Evolutionary conservation across 2,329 filamentous ascomycete genomes (phyloP).

Genomic region (Hypoxylon sp.): DNA sequence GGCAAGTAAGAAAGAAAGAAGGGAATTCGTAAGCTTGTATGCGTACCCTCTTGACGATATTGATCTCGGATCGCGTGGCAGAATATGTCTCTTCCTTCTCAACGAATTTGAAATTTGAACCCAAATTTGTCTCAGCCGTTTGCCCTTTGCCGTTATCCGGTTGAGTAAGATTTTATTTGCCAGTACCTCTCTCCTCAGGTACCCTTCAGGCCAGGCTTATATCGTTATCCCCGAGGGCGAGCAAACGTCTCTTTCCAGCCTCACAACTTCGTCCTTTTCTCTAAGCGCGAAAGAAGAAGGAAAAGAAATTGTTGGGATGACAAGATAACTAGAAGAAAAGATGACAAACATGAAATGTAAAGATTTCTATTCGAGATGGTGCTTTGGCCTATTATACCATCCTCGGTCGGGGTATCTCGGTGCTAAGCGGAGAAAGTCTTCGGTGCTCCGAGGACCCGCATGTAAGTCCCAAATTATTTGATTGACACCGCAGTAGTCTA

Average conservation of each 20-base stretch:
- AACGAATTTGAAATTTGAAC: slow-evolving; percentile 4
- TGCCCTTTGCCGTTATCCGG: background rate
- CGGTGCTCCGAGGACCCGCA: slow-evolving; percentile 36
- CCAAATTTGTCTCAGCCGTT: slow-evolving; percentile 2
- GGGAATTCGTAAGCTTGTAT: slow-evolving; percentile 11
- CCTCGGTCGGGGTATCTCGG: slow-evolving; percentile 39
- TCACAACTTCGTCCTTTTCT: background rate
- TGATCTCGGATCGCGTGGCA: background rate
- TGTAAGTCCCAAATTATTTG: slow-evolving; percentile 4
- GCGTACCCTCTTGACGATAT: slow-evolving; percentile 14
- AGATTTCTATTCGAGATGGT: slow-evolving; percentile 36
- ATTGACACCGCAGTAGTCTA: background rate
- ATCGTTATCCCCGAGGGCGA: slow-evolving; percentile 1
- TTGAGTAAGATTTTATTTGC: no score
- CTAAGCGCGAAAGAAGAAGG: background rate
- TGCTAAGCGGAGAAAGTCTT: slow-evolving; percentile 31
- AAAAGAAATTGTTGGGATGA: background rate
- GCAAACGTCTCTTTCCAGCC: background rate
- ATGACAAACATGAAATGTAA: slow-evolving; percentile 41
- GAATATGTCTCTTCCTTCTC: background rate
- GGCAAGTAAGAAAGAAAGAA: background rate
- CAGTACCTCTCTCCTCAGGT: no score
- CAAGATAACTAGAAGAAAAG: slow-evolving; percentile 7
- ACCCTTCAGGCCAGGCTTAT: background rate
- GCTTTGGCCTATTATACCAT: slow-evolving; percentile 33